phyloP scores from a whole-genome alignment of 768 basidiomycete genomes.

The Tulasnella sp. region DNA sequence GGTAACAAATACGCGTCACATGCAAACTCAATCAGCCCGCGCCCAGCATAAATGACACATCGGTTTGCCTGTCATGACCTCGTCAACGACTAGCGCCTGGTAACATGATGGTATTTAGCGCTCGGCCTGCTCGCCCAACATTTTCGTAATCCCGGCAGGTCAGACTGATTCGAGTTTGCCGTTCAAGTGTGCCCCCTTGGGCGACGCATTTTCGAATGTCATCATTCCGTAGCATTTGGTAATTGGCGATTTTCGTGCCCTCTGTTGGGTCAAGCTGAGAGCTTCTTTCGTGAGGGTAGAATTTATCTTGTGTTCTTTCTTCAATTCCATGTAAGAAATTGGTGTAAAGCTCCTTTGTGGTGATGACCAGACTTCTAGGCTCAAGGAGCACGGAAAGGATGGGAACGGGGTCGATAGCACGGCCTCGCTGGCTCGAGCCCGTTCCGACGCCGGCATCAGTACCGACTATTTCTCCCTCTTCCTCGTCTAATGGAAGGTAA shows the following conservation, averaged over 20 bases:
- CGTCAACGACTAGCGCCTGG: neutral
- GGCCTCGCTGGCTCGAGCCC: slow-evolving; percentile 40
- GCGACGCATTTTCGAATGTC: slow-evolving; percentile 40
- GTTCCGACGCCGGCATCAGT: neutral
- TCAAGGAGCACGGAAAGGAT: slow-evolving; percentile 73
- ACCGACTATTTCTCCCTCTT: slow-evolving; percentile 19
- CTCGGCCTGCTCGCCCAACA: slow-evolving; percentile 37
- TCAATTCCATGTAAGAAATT: slow-evolving; percentile 80
- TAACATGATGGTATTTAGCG: neutral
- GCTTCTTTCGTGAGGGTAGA: slow-evolving; percentile 25
- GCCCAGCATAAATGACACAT: too few species aligned
- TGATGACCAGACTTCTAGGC: slow-evolving; percentile 79
- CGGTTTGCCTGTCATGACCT: neutral
- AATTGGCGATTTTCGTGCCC: slow-evolving; percentile 52
- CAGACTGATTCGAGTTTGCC: slow-evolving; percentile 68
- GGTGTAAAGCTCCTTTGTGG: slow-evolving; percentile 63
- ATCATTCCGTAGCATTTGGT: slow-evolving; percentile 46
- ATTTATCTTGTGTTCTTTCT: slow-evolving; percentile 48
- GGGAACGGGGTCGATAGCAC: slow-evolving; percentile 59
- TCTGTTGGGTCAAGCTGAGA: slow-evolving; percentile 33
- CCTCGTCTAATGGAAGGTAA: slow-evolving; percentile 38
- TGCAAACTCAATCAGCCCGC: too few species aligned
- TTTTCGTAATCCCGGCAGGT: slow-evolving; percentile 80
- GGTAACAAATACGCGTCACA: too few species aligned
- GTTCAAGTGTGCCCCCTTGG: slow-evolving; percentile 50